phyloP scores from a whole-genome alignment of 768 basidiomycete species.

The Termitomyces sp. region DNA sequence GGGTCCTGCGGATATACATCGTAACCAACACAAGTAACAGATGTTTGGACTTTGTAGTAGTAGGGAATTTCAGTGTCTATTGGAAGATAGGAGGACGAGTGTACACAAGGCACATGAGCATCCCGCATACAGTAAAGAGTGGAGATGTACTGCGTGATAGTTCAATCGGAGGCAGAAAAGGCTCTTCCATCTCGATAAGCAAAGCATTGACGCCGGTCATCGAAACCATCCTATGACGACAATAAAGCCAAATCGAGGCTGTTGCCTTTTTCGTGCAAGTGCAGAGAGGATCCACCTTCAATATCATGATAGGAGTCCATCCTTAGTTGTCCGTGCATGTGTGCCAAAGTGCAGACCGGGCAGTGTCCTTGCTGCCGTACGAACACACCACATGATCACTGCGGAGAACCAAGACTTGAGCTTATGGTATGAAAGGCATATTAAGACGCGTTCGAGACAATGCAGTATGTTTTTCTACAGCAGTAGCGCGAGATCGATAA shows the following conservation, averaged over 20 bases:
- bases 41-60: background rate
- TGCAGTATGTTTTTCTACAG: background rate
- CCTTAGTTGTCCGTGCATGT: background rate
- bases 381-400: background rate
- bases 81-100: background rate
- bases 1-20: constrained; percentile 4
- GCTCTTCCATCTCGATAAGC: background rate
- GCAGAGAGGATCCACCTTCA: background rate
- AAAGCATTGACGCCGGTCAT: background rate
- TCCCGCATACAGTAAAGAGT: background rate
- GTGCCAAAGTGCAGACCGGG: background rate
- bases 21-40: background rate
- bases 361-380: background rate
- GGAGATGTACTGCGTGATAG: background rate
- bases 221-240: background rate
- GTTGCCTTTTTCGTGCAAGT: background rate
- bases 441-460: background rate
- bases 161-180: background rate
- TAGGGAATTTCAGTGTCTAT: background rate
- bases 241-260: background rate
- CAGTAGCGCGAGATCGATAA: background rate
- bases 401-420: background rate
- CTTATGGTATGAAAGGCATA: background rate
- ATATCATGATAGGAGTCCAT: background rate
- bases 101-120: background rate